phyloP scores from a whole-genome alignment of 805 yeast genomes.

The Kodamaea leandrae region DNA sequence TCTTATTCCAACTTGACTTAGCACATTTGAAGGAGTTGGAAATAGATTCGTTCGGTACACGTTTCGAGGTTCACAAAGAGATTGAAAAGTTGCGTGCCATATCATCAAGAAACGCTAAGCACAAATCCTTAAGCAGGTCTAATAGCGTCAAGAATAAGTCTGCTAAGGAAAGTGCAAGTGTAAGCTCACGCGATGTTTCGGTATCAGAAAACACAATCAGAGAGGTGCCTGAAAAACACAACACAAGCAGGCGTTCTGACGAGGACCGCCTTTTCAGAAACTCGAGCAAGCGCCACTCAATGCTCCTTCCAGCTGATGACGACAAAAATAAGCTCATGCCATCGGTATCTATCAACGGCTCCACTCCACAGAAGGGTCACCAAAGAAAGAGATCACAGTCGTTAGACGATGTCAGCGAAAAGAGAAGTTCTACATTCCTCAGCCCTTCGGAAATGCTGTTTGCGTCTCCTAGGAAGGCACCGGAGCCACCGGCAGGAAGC shows the following conservation, averaged over 20 bases:
- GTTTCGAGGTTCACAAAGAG: conserved; percentile 88
- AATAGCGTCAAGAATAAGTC: conserved; percentile 9
- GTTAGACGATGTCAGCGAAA: conserved; percentile 38
- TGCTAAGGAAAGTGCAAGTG: not conserved
- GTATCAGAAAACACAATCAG: not conserved
- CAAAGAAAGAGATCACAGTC: conserved; percentile 51
- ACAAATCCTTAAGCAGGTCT: conserved; percentile 13
- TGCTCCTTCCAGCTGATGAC: conserved; percentile 4
- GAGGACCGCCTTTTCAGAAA: not conserved
- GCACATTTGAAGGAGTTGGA: conserved; percentile 88
- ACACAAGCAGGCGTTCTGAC: not conserved
- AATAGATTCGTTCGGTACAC: conserved; percentile 87
- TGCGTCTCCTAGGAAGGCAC: conserved; percentile 70
- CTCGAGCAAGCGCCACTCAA: conserved; percentile 4
- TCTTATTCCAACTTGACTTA: conserved; percentile 80
- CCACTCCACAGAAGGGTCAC: conserved; percentile 22
- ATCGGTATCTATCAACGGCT: not conserved
- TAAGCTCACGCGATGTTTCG: not conserved
- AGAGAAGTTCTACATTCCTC: conserved; percentile 17
- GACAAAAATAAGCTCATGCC: not conserved
- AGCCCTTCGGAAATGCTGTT: conserved; percentile 33
- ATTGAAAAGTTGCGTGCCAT: conserved; percentile 62
- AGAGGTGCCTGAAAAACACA: not conserved
- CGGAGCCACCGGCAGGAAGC: conserved; percentile 54
- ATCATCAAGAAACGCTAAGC: conserved; percentile 14